Evolutionary conservation across 2,329 filamentous ascomycete genomes (phyloP).

Genomic region (Lithohypha guttulata): DNA sequence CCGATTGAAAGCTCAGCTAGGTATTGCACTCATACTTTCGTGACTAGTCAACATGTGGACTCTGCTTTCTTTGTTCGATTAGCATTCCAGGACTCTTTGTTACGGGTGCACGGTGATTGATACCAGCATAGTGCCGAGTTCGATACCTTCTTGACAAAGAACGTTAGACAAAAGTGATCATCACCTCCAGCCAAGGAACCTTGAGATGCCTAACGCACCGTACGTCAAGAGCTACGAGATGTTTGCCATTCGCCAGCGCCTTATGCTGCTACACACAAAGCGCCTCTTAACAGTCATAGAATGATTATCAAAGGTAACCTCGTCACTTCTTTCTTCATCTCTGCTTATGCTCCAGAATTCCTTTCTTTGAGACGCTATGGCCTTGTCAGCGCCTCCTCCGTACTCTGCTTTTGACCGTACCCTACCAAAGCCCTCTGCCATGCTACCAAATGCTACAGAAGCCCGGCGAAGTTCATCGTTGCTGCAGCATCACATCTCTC

Average conservation of each 20-base stretch:
- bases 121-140: conserved; percentile 25
- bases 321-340: conserved; percentile 8
- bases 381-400: conserved; percentile 16
- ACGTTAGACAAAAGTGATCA: conserved; percentile 20
- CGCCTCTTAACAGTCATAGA: conserved; percentile 12
- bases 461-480: conserved; percentile 18
- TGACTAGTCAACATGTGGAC: conserved; percentile 1
- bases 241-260: conserved; percentile 14
- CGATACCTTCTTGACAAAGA: conserved; percentile 26
- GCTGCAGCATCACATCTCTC: conserved; percentile 20
- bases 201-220: conserved; percentile 1
- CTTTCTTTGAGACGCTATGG: conserved; percentile 22
- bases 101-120: conserved; percentile 25
- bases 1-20: conserved; percentile 2
- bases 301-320: conserved; percentile 16
- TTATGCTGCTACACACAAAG: conserved; percentile 18
- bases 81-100: conserved; percentile 26
- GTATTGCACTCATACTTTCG: background rate
- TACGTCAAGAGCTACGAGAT: conserved; percentile 4
- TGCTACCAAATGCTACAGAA: conserved; percentile 8
- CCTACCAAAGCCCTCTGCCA: conserved; percentile 26
- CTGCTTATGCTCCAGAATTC: conserved; percentile 18
- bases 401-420: conserved; percentile 39
- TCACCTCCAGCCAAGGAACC: conserved; percentile 2
- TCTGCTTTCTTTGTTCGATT: conserved; percentile 18